Conservation (phyloP, 2,329 filamentous ascomycete species). For the Trematosphaeria pertusa region DNA sequence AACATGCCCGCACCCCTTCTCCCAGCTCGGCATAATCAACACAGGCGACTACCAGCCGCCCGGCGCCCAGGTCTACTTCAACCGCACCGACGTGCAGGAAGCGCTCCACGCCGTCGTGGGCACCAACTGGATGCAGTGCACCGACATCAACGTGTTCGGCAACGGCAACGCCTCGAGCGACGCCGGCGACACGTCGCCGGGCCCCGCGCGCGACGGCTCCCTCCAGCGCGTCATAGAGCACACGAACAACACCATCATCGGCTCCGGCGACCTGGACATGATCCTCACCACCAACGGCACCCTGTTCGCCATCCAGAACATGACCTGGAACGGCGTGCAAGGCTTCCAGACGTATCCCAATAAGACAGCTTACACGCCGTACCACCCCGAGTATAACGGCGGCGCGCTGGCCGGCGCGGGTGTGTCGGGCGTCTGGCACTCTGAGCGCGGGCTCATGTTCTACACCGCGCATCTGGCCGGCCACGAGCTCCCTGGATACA, state of each 20-base stretch:
- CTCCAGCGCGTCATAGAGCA: constrained; percentile 58
- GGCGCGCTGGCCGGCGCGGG: constrained; percentile 51
- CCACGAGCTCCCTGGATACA: constrained; percentile 53
- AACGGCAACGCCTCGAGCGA: constrained; percentile 31
- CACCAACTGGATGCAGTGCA: constrained; percentile 53
- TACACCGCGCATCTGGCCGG: constrained; percentile 52
- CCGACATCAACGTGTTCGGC: constrained; percentile 51
- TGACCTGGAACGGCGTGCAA: constrained; percentile 60
- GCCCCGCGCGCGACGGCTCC: constrained; percentile 50
- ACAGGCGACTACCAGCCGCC: constrained; percentile 49
- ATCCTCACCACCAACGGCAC: constrained; percentile 60
- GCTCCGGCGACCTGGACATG: constrained; percentile 58
- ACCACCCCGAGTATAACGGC: constrained; percentile 52
- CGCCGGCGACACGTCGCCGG: constrained; percentile 43
- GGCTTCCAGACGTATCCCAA: constrained; percentile 54
- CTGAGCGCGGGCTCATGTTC: constrained; percentile 56
- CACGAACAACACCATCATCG: constrained; percentile 60
- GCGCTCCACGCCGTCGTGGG: constrained; percentile 57
- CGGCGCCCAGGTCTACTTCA: constrained; percentile 56
- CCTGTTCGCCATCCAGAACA: constrained; percentile 60
- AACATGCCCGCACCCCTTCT: constrained; percentile 53
- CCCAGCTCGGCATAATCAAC: constrained; percentile 48
- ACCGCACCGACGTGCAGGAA: constrained; percentile 58
- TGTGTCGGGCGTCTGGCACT: constrained; percentile 49
- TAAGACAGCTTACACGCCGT: constrained; percentile 53